A percentile compares a stretch with the other conserved stretches of the same genome.
These are phyloP conservation scores for Teratosphaeria zuluensis DNA, from an alignment of 2,329 filamentous ascomycete genomes.

Conservation along the genomic window DNA sequence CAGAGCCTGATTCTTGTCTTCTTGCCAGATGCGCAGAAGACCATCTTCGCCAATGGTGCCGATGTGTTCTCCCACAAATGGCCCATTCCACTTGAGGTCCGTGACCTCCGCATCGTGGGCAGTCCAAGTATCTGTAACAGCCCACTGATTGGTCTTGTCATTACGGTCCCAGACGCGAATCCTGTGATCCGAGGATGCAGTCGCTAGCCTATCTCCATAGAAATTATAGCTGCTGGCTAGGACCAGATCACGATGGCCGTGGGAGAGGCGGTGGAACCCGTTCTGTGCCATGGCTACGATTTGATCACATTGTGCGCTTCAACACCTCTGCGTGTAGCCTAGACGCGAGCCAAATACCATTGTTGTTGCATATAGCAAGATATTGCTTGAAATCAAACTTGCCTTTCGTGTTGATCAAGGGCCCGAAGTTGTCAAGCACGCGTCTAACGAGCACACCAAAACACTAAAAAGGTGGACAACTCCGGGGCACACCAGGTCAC, in stretches of 20 bases:
- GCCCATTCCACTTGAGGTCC: slow-evolving; percentile 89
- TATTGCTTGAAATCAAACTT: no score
- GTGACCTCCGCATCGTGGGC: slow-evolving; percentile 85
- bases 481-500: no score
- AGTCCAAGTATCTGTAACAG: slow-evolving; percentile 75
- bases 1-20: slow-evolving; percentile 71
- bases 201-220: slow-evolving; percentile 85
- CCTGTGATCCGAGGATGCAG: slow-evolving; percentile 83
- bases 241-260: slow-evolving; percentile 71
- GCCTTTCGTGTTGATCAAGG: no score
- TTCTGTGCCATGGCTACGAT: slow-evolving; percentile 5
- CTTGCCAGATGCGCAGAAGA: slow-evolving; percentile 84
- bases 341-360: no score
- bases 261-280: slow-evolving; percentile 51
- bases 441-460: no score
- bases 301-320: no score
- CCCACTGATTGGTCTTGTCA: slow-evolving; percentile 64
- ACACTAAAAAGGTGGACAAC: no score
- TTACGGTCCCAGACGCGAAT: slow-evolving; percentile 86
- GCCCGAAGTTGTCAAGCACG: no score
- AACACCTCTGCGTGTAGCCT: no score
- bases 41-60: slow-evolving; percentile 85
- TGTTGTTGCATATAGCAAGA: no score
- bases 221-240: slow-evolving; percentile 82
- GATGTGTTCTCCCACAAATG: slow-evolving; percentile 78